phyloP scores from a whole-genome alignment of 495 filamentous ascomycete genomes.

The Daldinia grandis region DNA sequence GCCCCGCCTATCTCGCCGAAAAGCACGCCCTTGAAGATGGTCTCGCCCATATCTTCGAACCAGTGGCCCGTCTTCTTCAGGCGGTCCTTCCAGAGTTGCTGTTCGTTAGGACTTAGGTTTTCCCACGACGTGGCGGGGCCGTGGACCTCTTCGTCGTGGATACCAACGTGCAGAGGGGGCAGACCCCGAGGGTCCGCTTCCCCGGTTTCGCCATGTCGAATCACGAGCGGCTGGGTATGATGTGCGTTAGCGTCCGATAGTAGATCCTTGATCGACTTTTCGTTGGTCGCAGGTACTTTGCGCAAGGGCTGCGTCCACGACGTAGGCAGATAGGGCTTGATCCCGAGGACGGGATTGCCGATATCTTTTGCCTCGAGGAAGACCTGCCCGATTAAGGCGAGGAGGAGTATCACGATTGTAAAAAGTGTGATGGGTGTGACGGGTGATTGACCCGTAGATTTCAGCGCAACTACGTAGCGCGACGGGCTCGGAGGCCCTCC shows the following conservation, averaged over 20 bases:
- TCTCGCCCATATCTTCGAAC: conserved; percentile 75
- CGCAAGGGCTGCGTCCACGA: conserved; percentile 43
- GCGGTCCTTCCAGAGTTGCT: conserved; percentile 71
- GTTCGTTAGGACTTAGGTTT: conserved; percentile 66
- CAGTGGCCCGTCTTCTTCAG: conserved; percentile 76
- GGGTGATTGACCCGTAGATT: conserved; percentile 59
- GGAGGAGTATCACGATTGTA: conserved; percentile 62
- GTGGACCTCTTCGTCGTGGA: conserved; percentile 58
- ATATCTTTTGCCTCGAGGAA: conserved; percentile 73
- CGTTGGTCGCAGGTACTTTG: conserved; percentile 25
- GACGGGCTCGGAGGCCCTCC: conserved; percentile 52
- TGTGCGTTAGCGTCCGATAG: conserved; percentile 30
- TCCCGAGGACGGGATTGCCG: conserved; percentile 64
- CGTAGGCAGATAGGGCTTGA: conserved; percentile 35
- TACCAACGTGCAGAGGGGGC: conserved; percentile 42
- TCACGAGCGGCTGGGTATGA: conserved; percentile 37
- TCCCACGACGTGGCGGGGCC: conserved; percentile 68
- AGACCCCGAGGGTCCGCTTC: conserved; percentile 34
- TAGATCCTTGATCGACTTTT: conserved; percentile 42
- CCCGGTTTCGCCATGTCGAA: conserved; percentile 38
- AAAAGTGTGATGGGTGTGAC: conserved; percentile 57
- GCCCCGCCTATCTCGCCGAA: conserved; percentile 73
- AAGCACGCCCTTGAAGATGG: conserved; percentile 74
- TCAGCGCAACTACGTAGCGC: conserved; percentile 74
- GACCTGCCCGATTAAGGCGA: conserved; percentile 69